phyloP scores from a whole-genome alignment of 768 basidiomycete species.

The Leccinum subgranulosum region DNA sequence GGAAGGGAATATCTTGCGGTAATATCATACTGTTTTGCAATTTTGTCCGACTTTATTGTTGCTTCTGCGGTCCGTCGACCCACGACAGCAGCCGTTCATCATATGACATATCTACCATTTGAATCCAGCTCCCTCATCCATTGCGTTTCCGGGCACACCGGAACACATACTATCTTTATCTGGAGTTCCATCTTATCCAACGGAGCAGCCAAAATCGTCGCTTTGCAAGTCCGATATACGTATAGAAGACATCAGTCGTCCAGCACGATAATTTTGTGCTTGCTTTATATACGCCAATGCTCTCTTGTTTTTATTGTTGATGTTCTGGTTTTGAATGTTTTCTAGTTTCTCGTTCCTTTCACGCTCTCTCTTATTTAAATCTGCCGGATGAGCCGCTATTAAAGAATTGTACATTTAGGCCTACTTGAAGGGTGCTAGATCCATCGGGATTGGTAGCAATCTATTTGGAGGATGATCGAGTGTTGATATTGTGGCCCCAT shows the following conservation, averaged over 20 bases:
- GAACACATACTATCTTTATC: not conserved
- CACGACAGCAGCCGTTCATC: not conserved
- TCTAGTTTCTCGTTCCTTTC: not conserved
- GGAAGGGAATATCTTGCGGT: conserved; percentile 17
- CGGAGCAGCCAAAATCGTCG: conserved; percentile 4
- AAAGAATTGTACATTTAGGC: conserved; percentile 2
- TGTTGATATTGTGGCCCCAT: not conserved
- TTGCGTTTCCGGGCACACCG: not conserved
- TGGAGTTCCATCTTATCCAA: not conserved
- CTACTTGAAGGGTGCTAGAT: not conserved
- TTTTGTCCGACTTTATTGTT: not conserved
- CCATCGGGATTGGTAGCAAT: not conserved
- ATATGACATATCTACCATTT: conserved; percentile 7
- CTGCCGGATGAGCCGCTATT: conserved; percentile 13
- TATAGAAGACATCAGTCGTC: conserved; percentile 9
- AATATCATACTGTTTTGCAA: conserved; percentile 3
- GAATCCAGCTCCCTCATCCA: conserved; percentile 3
- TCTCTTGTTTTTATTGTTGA: conserved; percentile 13
- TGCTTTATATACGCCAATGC: conserved; percentile 12
- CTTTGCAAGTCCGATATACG: not conserved
- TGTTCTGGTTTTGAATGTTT: conserved; percentile 4
- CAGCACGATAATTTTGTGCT: conserved; percentile 11
- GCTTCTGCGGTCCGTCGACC: not conserved
- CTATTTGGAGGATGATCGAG: not conserved
- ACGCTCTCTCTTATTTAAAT: conserved; percentile 3